Evolutionary conservation across 306 rosid species (phyloP), one percentile per base, ranked within the genome.

Genomic region (Spatholobus suberectus): DNA sequence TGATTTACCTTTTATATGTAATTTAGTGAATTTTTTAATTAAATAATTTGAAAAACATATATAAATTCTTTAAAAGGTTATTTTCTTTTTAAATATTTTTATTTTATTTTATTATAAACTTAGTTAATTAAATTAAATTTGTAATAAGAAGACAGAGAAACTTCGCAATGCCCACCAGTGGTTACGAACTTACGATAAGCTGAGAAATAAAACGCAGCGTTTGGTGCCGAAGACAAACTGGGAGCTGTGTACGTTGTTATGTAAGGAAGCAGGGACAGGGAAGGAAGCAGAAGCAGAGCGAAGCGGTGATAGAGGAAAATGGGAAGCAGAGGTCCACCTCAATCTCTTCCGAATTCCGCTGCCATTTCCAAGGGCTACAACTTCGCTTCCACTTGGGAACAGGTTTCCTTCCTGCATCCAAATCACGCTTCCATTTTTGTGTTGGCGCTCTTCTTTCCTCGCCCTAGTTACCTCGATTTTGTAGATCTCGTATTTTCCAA

Each of bases 361-460:
- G 98, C 98, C 70, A 79, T 91, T 89, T 90, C 99, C 70, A 94
- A 66, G 61, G 95, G 99, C 77, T 94, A 94, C 93, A 92, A 92
- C 88, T 96, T 96, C 88, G 90, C 97, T 61, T 90, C 97, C 82
- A 83, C 90, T 73, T 96, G 99, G 99, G 98, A 96, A 74, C 97
- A 91, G 93, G 99, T 92, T 18, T 44, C 7, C 63, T 74, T 23
- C 18, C 14, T 65, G 58, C 63, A 10, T 41, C 17, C 13, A 49
- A 66, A 55, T 65, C 67, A 8, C 47, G 38, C 73, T 75, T 70
- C 71, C 20, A 13, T 1, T 23, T 69, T 23, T 52, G 10, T 11
- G 5, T 44, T 57, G 26, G 13, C 9, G 18, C 13, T 63, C 44
- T 62, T 63, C 44, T 62, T 76, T 43, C 49, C 8, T 20, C 51